Percentiles rank a stretch among this genome's conserved stretches.
Conservation (phyloP, 495 filamentous ascomycete species). For the Cudoniella acicularis region DNA sequence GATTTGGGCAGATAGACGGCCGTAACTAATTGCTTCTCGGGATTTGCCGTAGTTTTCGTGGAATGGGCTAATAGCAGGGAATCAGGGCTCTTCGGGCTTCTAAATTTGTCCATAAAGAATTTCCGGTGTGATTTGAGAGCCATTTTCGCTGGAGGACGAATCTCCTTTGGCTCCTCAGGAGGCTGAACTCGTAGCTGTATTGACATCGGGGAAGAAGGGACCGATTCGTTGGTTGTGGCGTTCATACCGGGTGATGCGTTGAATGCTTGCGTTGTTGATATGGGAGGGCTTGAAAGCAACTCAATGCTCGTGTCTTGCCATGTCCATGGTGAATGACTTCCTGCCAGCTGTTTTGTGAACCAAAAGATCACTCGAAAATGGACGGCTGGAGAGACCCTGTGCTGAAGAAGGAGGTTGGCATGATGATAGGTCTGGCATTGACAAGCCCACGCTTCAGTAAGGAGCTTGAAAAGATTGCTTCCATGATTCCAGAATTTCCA, state of each 20-base stretch:
- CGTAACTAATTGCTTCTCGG: neutral
- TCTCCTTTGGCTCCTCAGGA: neutral
- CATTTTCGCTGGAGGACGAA: neutral
- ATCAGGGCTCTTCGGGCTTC: neutral
- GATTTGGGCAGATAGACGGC: neutral
- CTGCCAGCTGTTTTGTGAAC: slow-evolving; percentile 6
- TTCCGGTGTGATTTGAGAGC: neutral
- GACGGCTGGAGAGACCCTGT: slow-evolving; percentile 6
- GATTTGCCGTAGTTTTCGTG: neutral
- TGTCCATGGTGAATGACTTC: slow-evolving; percentile 4
- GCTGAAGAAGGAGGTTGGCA: slow-evolving; percentile 14
- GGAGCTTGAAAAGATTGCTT: neutral
- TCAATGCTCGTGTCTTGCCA: slow-evolving; percentile 27
- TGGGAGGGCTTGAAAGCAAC: slow-evolving; percentile 7
- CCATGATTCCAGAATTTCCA: slow-evolving; percentile 18
- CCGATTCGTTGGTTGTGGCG: neutral
- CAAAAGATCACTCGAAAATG: slow-evolving; percentile 26
- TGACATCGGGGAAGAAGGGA: neutral
- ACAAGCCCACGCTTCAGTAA: slow-evolving; percentile 13
- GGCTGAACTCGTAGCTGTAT: neutral
- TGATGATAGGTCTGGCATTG: slow-evolving; percentile 9
- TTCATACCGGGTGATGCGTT: neutral
- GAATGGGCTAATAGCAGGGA: neutral
- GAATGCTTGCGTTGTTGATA: neutral
- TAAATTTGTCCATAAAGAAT: neutral